Conservation (phyloP, 768 basidiomycete genomes). For the Phlebiopsis flavidoalba region DNA sequence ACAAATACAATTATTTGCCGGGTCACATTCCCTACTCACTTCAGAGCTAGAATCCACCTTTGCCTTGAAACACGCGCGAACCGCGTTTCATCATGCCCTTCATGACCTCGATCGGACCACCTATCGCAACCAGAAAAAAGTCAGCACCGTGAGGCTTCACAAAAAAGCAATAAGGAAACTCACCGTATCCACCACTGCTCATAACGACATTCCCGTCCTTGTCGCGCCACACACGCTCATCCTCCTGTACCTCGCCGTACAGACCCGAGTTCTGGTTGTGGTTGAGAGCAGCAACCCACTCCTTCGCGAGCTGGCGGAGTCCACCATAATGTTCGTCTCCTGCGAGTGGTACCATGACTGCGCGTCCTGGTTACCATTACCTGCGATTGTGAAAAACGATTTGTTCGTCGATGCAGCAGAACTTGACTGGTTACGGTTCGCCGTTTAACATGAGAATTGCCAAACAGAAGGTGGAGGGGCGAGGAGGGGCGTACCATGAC, state of each 20-base stretch:
- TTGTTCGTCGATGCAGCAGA: slow-evolving; percentile 61
- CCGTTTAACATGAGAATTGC: no score
- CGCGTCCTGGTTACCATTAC: slow-evolving; percentile 68
- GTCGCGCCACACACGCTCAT: slow-evolving; percentile 44
- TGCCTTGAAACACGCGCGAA: slow-evolving; percentile 24
- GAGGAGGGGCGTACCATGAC: slow-evolving; percentile 41
- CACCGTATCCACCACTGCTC: slow-evolving; percentile 12
- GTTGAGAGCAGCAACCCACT: slow-evolving; percentile 39
- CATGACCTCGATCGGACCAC: slow-evolving; percentile 14
- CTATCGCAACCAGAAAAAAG: not conserved
- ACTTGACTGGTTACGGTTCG: no score
- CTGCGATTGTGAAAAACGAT: slow-evolving; percentile 63
- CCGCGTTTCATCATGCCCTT: slow-evolving; percentile 25
- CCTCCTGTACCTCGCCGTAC: slow-evolving; percentile 34
- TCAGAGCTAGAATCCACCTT: slow-evolving; percentile 19
- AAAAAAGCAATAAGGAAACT: not conserved
- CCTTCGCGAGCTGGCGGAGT: slow-evolving; percentile 38
- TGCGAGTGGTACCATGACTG: slow-evolving; percentile 73
- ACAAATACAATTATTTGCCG: no score
- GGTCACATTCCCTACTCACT: no score
- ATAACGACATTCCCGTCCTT: slow-evolving; percentile 26
- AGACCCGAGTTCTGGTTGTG: slow-evolving; percentile 42
- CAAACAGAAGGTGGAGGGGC: not conserved
- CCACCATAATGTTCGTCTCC: slow-evolving; percentile 59
- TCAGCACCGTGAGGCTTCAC: not conserved